Conservation (phyloP, 1,284 basidiomycete genomes). For the Boletellus deceptivus region DNA sequence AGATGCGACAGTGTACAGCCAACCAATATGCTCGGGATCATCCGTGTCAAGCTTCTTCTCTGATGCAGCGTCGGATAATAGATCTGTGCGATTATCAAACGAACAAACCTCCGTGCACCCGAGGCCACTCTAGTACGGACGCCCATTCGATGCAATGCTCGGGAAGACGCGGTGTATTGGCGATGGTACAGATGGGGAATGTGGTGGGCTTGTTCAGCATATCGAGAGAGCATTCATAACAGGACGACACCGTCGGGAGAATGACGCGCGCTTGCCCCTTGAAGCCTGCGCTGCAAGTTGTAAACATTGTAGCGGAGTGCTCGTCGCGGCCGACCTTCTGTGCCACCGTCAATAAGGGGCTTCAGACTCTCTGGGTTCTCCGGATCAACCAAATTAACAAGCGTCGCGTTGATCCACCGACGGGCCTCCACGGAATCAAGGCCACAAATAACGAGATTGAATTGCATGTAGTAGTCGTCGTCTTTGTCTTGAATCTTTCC, state of each 20-base stretch:
- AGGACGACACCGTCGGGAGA: conserved; percentile 91
- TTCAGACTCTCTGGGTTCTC: conserved; percentile 92
- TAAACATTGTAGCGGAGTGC: background rate
- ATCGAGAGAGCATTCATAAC: conserved; percentile 98
- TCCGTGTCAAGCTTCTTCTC: conserved; percentile 96
- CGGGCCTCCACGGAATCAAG: conserved; percentile 97
- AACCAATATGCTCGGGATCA: conserved; percentile 94
- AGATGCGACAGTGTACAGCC: conserved; percentile 83
- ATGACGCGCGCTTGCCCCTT: conserved; percentile 98
- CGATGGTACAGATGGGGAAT: conserved; percentile 99
- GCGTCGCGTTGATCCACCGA: conserved; percentile 98
- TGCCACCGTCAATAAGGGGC: conserved; percentile 98
- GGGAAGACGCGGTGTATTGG: conserved; percentile 95
- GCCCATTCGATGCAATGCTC: conserved; percentile 99
- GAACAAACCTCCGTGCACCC: conserved; percentile 75
- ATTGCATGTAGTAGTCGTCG: conserved; percentile 95
- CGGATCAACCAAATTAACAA: conserved; percentile 90
- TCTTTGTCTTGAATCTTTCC: conserved; percentile 99
- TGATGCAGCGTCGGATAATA: conserved; percentile 31
- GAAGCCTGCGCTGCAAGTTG: conserved; percentile 64
- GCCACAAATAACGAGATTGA: conserved; percentile 95
- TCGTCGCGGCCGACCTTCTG: conserved; percentile 68
- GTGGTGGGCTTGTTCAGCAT: conserved; percentile 98
- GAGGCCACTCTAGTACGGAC: conserved; percentile 98
- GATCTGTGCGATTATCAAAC: background rate